Evolutionary conservation across 441 rosid genomes (phyloP), one percentile per base, ranked within the genome.

Genomic region (Rhodomyrtus psidioides): DNA sequence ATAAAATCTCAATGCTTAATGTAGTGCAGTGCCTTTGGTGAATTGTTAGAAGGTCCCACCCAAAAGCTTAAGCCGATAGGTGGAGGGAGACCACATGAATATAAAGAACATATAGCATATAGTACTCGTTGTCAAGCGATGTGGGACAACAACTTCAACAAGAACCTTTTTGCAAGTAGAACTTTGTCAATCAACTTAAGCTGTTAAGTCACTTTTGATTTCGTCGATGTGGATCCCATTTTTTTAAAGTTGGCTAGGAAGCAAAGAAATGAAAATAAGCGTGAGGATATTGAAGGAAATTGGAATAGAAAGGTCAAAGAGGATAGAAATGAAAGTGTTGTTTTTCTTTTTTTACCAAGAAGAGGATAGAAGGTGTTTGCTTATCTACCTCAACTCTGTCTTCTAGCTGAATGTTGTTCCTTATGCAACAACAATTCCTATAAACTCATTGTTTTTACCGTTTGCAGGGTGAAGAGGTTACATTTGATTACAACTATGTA

Each of bases 401-500:
- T 65, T 27, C 76, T 49, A 70, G 59, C 62, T 39, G 83, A 27
- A 84, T 79, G 53, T 44, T n/a, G 42, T 81, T 26, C 10, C 23
- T 44, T 56, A 13, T 24, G 42, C n/a, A 39, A 53, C 17, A 30
- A 54, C n/a, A 28, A 28, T 82, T 12, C 58, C 58, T 82, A 82
- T 70, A 46, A 39, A 21, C 12, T 34, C n/a, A 21, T 34, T 39
- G 49, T 21, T 79, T 28, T 49, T 65, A 42, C 88, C 59, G 76
- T 84, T 46, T 81, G 39, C 94, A 97, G 99, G 97, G 94, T 57
- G 97, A 97, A 86, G 99, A 97, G 93, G 84, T 95, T 91, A 96
- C 99, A 81, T 97, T 97, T 91, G 98, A 97, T 92, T 97, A 97
- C 95, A 97, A 97, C 89, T 97, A 93, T 89, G 99, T 97, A 86